Evolutionary conservation across 805 yeast species (phyloP).

Genomic region (Candida jianshihensis): DNA sequence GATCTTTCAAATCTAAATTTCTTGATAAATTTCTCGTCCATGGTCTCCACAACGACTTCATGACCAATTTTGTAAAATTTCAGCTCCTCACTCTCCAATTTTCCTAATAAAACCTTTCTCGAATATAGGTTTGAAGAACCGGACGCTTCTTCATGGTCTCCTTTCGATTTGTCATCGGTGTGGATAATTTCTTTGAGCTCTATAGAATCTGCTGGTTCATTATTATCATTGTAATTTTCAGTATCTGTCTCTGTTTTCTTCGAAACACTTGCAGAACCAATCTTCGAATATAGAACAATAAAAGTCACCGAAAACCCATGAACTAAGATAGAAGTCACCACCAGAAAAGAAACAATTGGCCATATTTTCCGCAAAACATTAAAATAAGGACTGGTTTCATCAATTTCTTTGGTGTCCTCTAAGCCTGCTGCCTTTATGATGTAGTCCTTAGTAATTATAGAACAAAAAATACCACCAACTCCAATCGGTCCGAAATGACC

Average conservation of each 20-base stretch:
- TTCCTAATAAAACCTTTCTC: conserved; percentile 4
- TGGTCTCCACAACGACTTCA: conserved; percentile 11
- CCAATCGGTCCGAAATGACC: conserved; percentile 98
- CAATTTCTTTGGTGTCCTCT: conserved; percentile 45
- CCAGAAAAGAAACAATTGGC: conserved; percentile 79
- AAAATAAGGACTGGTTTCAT: conserved; percentile 45
- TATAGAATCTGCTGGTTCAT: not conserved
- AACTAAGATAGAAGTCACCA: conserved; percentile 66
- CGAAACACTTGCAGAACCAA: conserved; percentile 3
- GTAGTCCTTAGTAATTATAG: conserved; percentile 68
- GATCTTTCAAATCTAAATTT: conserved; percentile 3
- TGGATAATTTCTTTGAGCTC: too few relatives aligned
- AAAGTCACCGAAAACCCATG: conserved; percentile 91
- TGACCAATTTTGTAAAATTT: conserved; percentile 10
- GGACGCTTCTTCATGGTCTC: not conserved
- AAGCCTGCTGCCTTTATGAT: conserved; percentile 44
- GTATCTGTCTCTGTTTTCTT: conserved; percentile 2
- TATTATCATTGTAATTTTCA: not conserved
- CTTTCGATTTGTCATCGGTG: too few relatives aligned
- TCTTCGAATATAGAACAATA: conserved; percentile 10
- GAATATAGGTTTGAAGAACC: not conserved
- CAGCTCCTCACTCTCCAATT: conserved; percentile 7
- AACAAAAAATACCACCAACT: conserved; percentile 86
- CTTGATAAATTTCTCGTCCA: conserved; percentile 8
- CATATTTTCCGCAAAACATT: conserved; percentile 59